Evolutionary conservation across 805 yeast species (phyloP).

Genomic region (Saccharomycopsis javanensis): DNA sequence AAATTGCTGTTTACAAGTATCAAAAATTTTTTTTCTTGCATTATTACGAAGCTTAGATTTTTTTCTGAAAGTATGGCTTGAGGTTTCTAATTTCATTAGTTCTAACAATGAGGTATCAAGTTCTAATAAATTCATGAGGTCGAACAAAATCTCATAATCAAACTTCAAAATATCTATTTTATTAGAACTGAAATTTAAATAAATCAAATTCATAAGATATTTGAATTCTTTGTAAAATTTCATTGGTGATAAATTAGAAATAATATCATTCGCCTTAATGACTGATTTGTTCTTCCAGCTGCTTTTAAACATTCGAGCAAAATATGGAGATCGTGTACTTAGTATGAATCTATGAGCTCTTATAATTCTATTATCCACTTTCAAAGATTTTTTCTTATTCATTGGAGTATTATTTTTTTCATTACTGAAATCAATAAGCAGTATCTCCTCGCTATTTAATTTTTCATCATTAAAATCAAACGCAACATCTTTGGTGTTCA

Average conservation of each 20-base stretch:
- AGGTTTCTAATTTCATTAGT: not conserved
- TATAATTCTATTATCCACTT: not conserved
- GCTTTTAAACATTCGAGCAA: constrained; percentile 22
- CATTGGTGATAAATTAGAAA: constrained; percentile 19
- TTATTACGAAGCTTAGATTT: constrained; percentile 24
- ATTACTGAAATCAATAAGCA: constrained; percentile 5
- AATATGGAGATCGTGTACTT: constrained; percentile 28
- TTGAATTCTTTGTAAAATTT: constrained; percentile 29
- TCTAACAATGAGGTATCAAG: constrained; percentile 22
- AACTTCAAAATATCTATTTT: not conserved
- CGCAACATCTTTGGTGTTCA: constrained; percentile 23
- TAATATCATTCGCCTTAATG: constrained; percentile 19
- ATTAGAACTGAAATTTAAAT: constrained; percentile 20
- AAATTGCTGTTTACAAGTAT: constrained; percentile 22
- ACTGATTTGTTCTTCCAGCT: constrained; percentile 23
- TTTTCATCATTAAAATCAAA: constrained; percentile 20
- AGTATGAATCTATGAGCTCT: constrained; percentile 33
- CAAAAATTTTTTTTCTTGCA: constrained; percentile 28
- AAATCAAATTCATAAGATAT: constrained; percentile 23
- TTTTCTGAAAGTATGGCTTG: not conserved
- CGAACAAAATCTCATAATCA: constrained; percentile 25
- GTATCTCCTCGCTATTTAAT: constrained; percentile 4
- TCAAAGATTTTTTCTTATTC: not conserved
- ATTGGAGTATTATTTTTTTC: not conserved
- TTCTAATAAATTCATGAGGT: constrained; percentile 28